Base-by-base conservation (phyloP, 2,329 filamentous ascomycete genomes). In the Talaromyces sp. region DNA sequence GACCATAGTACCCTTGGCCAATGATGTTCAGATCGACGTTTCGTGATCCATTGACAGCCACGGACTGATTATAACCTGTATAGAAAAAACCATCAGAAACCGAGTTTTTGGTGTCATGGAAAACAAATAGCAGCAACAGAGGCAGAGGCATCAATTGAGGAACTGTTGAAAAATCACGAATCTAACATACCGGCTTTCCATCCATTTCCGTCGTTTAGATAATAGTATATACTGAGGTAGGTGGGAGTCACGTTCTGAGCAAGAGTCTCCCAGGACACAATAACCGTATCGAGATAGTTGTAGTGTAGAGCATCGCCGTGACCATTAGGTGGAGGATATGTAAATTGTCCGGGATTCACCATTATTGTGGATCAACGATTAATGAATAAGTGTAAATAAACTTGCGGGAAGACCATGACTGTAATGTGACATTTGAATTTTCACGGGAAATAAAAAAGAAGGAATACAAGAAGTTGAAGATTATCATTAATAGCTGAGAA, bases 31-130 rank as follows among this genome's bases (percentile, higher is more conserved):
- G 48, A 19, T 60, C 35, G 46, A 60, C 54, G 8, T 43, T 52
- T 32, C 29, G 14, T 3, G 58, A 43, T 24, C 58, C 58, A 35
- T 60, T 56, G 58, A 50, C n/a, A 27, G 58, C 43, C 11, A 56
- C 58, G n/a, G 58, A 60, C 7, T 46, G 32, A 50, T 60, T 60
- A 32, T 60, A 60, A 52, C 58, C 58, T 60, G n/a, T 50, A 26
- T 12, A 21, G 6, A 21, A 50, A 10, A 12, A 17, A 24, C 12
- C 11, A 52, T 21, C 14, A n/a, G 9, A 38, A 14, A 3, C 43
- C 35, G 29, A 59, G 19, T 52, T 24, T 12, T 17, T 59, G 6
- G 19, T 51, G 12, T 19, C 19, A 12, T 3, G 9, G 52, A 41
- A 27, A 35, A 24, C 3, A 41, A 14, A 9, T 31, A 12, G 27